These are phyloP conservation scores for Phanerodontia chrysosporium DNA, from an alignment of 768 basidiomycete genomes.

Conservation along the genomic window DNA sequence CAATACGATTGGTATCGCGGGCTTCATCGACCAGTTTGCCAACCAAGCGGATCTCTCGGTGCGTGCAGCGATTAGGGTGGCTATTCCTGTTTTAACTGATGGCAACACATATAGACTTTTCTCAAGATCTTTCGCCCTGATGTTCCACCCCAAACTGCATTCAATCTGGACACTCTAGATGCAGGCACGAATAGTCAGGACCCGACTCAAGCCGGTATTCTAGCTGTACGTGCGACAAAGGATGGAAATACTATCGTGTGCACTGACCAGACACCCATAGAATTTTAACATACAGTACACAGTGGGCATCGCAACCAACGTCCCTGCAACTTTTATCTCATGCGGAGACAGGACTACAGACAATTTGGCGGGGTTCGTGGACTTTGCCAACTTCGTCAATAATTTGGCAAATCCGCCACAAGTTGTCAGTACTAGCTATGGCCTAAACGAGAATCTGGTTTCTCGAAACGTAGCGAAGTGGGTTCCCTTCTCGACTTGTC, in stretches of 20 bases:
- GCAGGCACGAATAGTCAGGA: constrained; percentile 39
- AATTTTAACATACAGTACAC: constrained; percentile 24
- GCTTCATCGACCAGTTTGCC: background rate
- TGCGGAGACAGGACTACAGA: constrained; percentile 15
- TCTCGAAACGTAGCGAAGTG: constrained; percentile 19
- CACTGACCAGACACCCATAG: constrained; percentile 6
- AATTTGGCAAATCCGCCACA: constrained; percentile 19
- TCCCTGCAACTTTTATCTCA: constrained; percentile 25
- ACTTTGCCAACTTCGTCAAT: constrained; percentile 24
- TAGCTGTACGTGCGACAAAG: constrained; percentile 43
- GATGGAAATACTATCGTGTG: background rate
- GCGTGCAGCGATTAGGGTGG: background rate
- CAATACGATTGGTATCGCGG: background rate
- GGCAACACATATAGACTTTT: constrained; percentile 28
- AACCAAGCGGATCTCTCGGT: background rate
- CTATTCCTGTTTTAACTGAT: background rate
- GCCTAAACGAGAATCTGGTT: constrained; percentile 16
- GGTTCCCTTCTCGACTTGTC: constrained; percentile 19
- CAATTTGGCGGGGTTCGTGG: constrained; percentile 20
- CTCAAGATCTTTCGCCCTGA: constrained; percentile 44
- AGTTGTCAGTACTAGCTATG: constrained; percentile 27
- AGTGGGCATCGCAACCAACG: constrained; percentile 24
- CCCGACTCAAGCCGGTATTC: constrained; percentile 47
- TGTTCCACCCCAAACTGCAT: constrained; percentile 43
- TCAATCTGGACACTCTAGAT: constrained; percentile 22